phyloP scores from a whole-genome alignment of 306 rosid genomes.

The Pyrus pyrifolia region DNA sequence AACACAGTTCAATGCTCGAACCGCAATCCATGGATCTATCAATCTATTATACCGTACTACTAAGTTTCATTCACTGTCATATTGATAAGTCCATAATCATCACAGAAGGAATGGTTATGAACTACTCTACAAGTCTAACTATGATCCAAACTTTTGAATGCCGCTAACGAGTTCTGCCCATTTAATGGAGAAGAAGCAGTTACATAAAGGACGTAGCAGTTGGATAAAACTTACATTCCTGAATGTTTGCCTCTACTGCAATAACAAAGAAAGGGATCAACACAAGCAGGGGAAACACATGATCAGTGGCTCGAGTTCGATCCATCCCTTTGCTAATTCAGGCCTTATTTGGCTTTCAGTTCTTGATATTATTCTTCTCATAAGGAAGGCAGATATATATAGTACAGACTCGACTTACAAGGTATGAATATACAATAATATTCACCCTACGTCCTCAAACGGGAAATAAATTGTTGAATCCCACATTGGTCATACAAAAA shows the following conservation, averaged over 20 bases:
- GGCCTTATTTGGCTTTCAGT: no score
- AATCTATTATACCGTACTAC: background rate
- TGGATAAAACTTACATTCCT: slow-evolving; percentile 4
- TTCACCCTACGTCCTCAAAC: no score
- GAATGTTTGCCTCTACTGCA: background rate
- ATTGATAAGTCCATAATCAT: background rate
- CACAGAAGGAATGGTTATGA: background rate
- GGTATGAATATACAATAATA: no score
- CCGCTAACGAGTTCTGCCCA: background rate
- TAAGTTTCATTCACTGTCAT: no score
- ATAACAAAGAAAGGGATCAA: background rate
- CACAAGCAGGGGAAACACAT: background rate
- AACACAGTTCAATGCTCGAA: background rate
- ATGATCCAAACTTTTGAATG: background rate
- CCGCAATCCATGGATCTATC: background rate
- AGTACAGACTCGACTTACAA: no score
- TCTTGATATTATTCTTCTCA: no score
- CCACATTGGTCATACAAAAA: no score
- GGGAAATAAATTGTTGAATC: no score
- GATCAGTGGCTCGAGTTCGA: background rate
- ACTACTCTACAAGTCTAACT: background rate
- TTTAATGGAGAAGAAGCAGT: background rate
- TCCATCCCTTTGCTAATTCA: background rate
- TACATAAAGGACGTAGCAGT: background rate
- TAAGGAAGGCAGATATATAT: no score